phyloP scores from a whole-genome alignment of 345 rosid genomes.

The Cardamine occulta region DNA sequence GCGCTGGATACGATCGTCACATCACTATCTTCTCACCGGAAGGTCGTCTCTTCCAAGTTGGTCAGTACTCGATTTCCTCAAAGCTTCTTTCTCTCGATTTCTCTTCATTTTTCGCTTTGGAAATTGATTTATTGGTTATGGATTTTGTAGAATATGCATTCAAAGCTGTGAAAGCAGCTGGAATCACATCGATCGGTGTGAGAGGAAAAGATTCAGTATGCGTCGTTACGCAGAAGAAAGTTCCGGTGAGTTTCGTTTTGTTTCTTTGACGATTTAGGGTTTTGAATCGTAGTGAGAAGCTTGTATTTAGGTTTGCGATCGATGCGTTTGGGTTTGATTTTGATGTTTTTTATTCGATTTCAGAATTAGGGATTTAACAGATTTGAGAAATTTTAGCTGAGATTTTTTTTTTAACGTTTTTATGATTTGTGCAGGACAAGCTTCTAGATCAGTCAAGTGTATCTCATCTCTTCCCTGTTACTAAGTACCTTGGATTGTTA shows the following conservation, averaged over 20 bases:
- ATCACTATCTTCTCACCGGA: constrained; percentile 90
- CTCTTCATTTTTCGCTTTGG: background rate
- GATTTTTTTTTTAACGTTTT: background rate
- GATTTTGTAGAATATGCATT: constrained; percentile 79
- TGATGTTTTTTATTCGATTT: background rate
- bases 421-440: constrained; percentile 70
- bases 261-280: background rate
- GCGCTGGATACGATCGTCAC: constrained; percentile 88
- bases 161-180: constrained; percentile 97
- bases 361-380: background rate
- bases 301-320: constrained; percentile 17
- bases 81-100: background rate
- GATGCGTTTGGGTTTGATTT: background rate
- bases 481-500: constrained; percentile 86
- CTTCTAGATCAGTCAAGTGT: constrained; percentile 97
- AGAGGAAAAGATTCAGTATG: constrained; percentile 95
- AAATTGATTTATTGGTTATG: background rate
- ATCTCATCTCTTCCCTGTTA: constrained; percentile 86
- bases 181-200: constrained; percentile 94
- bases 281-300: background rate
- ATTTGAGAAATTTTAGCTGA: constrained; percentile 1
- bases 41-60: constrained; percentile 93
- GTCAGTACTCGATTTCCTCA: constrained; percentile 42
- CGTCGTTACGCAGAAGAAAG: constrained; percentile 98
- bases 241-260: constrained; percentile 96